Base-by-base conservation (phyloP, 2,329 filamentous ascomycete genomes). In the Colletotrichum sp. region DNA sequence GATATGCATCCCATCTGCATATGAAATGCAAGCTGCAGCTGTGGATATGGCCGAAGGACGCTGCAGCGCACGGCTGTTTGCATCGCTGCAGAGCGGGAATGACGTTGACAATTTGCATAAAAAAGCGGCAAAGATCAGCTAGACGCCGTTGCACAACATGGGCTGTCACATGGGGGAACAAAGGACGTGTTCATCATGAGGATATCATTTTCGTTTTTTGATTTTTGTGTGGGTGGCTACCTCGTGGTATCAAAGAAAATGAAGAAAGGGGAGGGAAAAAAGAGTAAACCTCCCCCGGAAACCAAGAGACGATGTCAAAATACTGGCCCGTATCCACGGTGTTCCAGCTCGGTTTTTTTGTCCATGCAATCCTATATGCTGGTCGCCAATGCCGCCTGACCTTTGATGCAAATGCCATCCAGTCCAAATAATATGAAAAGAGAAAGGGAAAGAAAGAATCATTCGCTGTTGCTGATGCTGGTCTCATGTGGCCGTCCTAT, bases 401-500 rank as follows among this genome's bases (percentile, higher is more conserved):
- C 61, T 55, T 48, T 67, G 72, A 75, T 76, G 74, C 71, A 76
- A 60, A 67, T 75, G 48, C 69, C 30, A 67, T 48, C 69, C 55
- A 55, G 72, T 67, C 36, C 52, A 43, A 34, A 26, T 9, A 67
- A 55, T 58, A 32, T 36, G 24, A 52, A 60, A 36, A 55, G 30
- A 15, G n/a, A 52, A 60, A 63, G 63, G 32, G 38, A 55, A 43
- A 61, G 16, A 28, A 32, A 58, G 30, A 74, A 66, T 75, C 61
- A 70, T 75, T 75, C 74, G 74, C 74, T 76, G 71, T 67, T 76
- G 74, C 72, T 76, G 71, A 76, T 76, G 71, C 72, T 76, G 65
- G 28, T 71, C 67, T 76, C 65, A 61, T 75, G 26, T 55, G 48
- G 67, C 71, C 71, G 74, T 76, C 75, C 69, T 70, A n/a, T 75